Percentiles rank a stretch among this genome's conserved stretches.
Conservation (phyloP, 2,329 filamentous ascomycete genomes). For the Sarocladium strictum region DNA sequence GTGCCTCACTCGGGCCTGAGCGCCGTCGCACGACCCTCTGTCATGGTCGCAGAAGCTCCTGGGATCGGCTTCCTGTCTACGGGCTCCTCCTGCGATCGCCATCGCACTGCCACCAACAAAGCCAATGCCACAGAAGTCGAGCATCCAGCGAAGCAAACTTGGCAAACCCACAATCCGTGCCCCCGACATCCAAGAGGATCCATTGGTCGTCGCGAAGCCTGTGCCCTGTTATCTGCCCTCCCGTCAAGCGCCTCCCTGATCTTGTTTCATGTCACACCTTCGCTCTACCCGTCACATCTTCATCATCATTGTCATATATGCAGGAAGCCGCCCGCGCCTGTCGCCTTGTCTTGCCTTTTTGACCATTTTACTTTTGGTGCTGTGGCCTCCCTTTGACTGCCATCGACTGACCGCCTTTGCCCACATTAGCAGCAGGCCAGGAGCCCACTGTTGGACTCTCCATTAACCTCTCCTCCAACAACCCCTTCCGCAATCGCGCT, state of each 20-base stretch:
- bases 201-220: neutral
- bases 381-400: neutral
- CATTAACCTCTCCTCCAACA: slow-evolving; percentile 72
- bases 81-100: neutral
- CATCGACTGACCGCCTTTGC: slow-evolving; percentile 3
- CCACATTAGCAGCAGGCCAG: slow-evolving; percentile 2
- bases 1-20: slow-evolving; percentile 4
- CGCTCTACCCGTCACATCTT: neutral
- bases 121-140: neutral
- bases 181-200: neutral
- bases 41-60: neutral
- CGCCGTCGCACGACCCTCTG: neutral
- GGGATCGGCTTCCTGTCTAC: neutral
- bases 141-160: slow-evolving; percentile 8
- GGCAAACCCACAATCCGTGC: slow-evolving; percentile 8
- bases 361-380: neutral
- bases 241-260: neutral
- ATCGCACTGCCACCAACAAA: neutral
- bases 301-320: neutral
- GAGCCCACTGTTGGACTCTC: slow-evolving; percentile 37
- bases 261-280: slow-evolving; percentile 7
- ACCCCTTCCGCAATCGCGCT: slow-evolving; percentile 71
- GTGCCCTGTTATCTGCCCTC: slow-evolving; percentile 7
- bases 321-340: neutral
- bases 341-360: neutral